These are phyloP conservation scores for Starmerella asiatica DNA, from an alignment of 805 yeast species.

Conservation along the genomic window DNA sequence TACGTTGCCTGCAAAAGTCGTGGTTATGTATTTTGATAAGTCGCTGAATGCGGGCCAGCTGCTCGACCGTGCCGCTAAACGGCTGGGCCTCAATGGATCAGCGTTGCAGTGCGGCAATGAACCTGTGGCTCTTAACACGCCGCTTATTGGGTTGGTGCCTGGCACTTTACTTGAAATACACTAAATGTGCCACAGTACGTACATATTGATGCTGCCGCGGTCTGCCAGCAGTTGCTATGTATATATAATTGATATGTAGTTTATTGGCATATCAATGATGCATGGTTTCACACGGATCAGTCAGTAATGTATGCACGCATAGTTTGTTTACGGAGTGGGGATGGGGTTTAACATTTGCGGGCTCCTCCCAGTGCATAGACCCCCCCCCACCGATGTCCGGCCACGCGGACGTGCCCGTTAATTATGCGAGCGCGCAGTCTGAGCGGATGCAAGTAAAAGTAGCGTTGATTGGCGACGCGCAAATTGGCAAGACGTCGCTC, in stretches of 20 bases:
- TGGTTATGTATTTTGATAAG: conserved; percentile 20
- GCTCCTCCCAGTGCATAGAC: too few relatives aligned
- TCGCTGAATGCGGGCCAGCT: conserved; percentile 19
- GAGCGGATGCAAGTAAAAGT: conserved; percentile 45
- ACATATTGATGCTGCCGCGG: too few relatives aligned
- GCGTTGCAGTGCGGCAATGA: neutral
- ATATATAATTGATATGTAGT: too few relatives aligned
- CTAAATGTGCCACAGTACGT: neutral
- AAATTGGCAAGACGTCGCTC: conserved; percentile 86
- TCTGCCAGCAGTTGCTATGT: too few relatives aligned
- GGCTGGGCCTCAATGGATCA: conserved; percentile 16
- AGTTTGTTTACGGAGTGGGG: too few relatives aligned
- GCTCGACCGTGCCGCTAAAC: conserved; percentile 21
- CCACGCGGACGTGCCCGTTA: conserved; percentile 10
- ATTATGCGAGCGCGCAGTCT: conserved; percentile 18
- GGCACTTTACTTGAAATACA: neutral
- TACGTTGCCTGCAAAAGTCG: conserved; percentile 19
- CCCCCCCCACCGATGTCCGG: conserved; percentile 2
- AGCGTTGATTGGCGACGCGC: conserved; percentile 90
- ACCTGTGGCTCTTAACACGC: neutral
- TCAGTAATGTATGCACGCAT: too few relatives aligned
- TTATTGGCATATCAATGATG: too few relatives aligned
- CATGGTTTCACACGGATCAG: neutral
- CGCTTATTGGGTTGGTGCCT: neutral
- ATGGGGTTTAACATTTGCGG: too few relatives aligned